Evolutionary conservation across 2,329 filamentous ascomycete species (phyloP).

Genomic region (Stagonosporopsis rhizophila): DNA sequence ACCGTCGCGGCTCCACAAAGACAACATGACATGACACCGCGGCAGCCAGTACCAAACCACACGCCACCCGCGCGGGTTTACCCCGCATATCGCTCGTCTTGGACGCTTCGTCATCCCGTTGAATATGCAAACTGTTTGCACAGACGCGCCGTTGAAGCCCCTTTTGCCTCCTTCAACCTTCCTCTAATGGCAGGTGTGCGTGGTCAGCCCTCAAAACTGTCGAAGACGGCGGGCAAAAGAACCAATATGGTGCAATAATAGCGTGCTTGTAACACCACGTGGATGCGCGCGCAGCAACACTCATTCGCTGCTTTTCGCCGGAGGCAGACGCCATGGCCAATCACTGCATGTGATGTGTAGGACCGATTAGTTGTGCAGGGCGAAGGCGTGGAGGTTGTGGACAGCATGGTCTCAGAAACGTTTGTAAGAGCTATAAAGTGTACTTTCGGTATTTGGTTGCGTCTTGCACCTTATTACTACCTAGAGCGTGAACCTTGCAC

Average conservation of each 20-base stretch:
- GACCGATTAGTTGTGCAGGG: conserved; percentile 19
- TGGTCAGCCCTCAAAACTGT: conserved; percentile 8
- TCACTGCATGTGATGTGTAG: conserved; percentile 16
- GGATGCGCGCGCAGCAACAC: neutral
- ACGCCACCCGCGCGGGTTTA: neutral
- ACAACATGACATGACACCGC: neutral
- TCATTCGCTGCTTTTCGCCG: conserved; percentile 5
- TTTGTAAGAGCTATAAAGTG: neutral
- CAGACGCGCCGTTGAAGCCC: conserved; percentile 11
- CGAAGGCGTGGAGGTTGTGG: conserved; percentile 5
- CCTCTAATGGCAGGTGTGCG: conserved; percentile 19
- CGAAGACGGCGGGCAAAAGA: conserved; percentile 13
- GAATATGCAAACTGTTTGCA: conserved; percentile 11
- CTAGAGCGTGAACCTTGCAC: neutral
- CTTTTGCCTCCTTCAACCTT: conserved; percentile 4
- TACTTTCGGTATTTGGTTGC: neutral
- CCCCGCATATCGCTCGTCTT: conserved; percentile 3
- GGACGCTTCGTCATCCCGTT: neutral
- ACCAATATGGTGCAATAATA: conserved; percentile 14
- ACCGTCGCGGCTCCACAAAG: neutral
- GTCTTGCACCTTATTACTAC: neutral
- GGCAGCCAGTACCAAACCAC: neutral
- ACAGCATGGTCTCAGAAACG: neutral
- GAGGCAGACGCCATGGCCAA: conserved; percentile 10
- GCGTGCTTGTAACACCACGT: conserved; percentile 8